Evolutionary conservation across 2,329 filamentous ascomycete genomes (phyloP).

Genomic region (Akanthomyces dipterigenus): DNA sequence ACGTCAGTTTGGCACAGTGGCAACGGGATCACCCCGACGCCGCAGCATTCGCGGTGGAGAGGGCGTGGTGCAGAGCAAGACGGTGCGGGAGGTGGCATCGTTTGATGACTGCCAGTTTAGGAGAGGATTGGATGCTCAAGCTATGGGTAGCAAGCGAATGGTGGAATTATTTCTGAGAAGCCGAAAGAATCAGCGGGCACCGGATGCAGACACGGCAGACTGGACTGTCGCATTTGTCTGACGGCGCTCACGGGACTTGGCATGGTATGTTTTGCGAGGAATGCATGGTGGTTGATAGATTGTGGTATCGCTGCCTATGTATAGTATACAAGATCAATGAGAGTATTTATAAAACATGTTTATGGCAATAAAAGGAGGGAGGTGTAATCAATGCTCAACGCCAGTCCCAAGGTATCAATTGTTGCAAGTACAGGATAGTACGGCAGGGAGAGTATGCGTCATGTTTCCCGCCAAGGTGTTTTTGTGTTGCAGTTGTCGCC

Average conservation of each 20-base stretch:
- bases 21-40: conserved; percentile 8
- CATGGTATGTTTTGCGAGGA: neutral
- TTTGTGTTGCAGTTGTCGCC: neutral
- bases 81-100: conserved; percentile 8
- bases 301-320: conserved; percentile 4
- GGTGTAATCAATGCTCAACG: neutral
- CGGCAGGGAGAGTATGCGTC: neutral
- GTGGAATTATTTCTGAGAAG: conserved; percentile 49
- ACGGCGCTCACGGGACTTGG: neutral
- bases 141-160: conserved; percentile 42
- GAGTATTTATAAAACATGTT: conserved; percentile 1
- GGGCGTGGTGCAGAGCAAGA: neutral
- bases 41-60: conserved; percentile 2
- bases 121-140: conserved; percentile 25
- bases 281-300: conserved; percentile 8
- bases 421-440: conserved; percentile 1
- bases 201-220: neutral
- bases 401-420: conserved; percentile 11
- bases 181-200: conserved; percentile 29
- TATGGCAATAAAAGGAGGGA: neutral
- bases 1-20: conserved; percentile 13
- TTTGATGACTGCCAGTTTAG: conserved; percentile 11
- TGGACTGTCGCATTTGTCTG: conserved; percentile 23
- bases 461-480: neutral
- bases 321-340: conserved; percentile 6